A percentile compares a stretch with the other conserved stretches of the same genome.
Conservation (phyloP, 1,284 basidiomycete genomes). For the Vanrija sp. region DNA sequence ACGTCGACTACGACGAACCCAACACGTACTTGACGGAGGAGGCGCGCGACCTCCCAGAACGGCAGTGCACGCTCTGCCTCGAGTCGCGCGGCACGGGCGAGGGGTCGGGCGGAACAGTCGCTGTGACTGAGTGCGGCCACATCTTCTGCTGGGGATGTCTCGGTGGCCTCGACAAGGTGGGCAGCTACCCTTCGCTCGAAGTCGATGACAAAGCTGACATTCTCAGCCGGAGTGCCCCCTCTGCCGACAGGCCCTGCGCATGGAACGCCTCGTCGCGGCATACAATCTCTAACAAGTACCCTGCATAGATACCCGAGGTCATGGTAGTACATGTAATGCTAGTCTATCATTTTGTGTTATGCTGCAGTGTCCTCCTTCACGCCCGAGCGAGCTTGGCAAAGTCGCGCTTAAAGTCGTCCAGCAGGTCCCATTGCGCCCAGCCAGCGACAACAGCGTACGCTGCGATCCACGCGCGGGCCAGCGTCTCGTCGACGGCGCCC, state of each 20-base stretch:
- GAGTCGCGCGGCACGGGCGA: constrained; percentile 67
- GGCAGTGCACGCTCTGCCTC: constrained; percentile 80
- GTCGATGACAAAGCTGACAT: not conserved
- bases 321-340: no score
- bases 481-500: constrained; percentile 29
- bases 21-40: constrained; percentile 40
- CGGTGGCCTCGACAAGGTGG: constrained; percentile 82
- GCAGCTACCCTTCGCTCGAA: constrained; percentile 9
- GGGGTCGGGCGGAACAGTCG: constrained; percentile 52
- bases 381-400: no score
- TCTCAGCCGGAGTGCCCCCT: constrained; percentile 63
- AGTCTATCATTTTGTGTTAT: no score
- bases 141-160: constrained; percentile 93
- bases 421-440: constrained; percentile 84
- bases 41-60: constrained; percentile 54
- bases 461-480: constrained; percentile 70
- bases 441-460: constrained; percentile 65
- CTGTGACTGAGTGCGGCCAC: constrained; percentile 89
- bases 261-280: constrained; percentile 70
- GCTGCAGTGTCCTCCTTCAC: no score
- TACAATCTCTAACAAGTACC: constrained; percentile 63
- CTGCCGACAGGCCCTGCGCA: constrained; percentile 71
- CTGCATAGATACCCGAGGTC: not conserved
- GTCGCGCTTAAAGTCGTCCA: constrained; percentile 56
- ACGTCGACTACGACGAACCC: constrained; percentile 24